phyloP scores from a whole-genome alignment of 768 basidiomycete species.

The Tylopilus rubrobrunneus region DNA sequence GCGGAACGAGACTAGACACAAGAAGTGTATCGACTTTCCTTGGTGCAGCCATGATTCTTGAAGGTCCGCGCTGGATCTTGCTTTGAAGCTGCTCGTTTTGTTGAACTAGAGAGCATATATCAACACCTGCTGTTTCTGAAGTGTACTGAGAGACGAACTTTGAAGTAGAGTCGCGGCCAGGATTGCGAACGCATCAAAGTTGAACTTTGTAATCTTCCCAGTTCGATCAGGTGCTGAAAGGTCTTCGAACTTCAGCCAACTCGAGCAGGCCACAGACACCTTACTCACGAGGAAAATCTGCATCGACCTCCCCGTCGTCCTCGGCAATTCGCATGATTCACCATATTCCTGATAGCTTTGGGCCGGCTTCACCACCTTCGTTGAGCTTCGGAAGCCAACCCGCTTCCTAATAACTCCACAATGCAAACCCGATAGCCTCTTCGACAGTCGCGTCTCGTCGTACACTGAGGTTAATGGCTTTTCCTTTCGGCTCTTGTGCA shows the following conservation, averaged over 20 bases:
- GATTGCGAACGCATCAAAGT: constrained; percentile 85
- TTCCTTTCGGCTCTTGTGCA: constrained; percentile 55
- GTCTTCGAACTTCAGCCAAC: constrained; percentile 1
- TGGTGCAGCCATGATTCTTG: constrained; percentile 54
- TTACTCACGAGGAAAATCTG: constrained; percentile 93
- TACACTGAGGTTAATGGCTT: constrained; percentile 70
- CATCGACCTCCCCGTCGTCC: constrained; percentile 97
- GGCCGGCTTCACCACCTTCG: constrained; percentile 60
- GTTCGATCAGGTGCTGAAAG: constrained; percentile 83
- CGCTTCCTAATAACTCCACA: constrained; percentile 94
- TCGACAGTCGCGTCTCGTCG: constrained; percentile 88
- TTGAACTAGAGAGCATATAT: constrained; percentile 37
- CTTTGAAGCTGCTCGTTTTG: constrained; percentile 80
- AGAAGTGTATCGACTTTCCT: constrained; percentile 53
- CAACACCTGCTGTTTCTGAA: not conserved
- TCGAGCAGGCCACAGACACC: not conserved
- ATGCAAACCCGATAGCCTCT: constrained; percentile 89
- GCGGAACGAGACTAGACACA: constrained; percentile 35
- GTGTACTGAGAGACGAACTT: constrained; percentile 41
- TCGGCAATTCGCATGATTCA: constrained; percentile 95
- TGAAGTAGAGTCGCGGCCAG: constrained; percentile 71
- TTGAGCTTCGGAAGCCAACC: constrained; percentile 75
- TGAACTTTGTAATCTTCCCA: constrained; percentile 82
- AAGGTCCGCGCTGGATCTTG: constrained; percentile 80
- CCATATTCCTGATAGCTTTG: constrained; percentile 71